These are phyloP conservation scores for Aschersonia sp. DNA, from an alignment of 2,329 filamentous ascomycete genomes.

Conservation along the genomic window DNA sequence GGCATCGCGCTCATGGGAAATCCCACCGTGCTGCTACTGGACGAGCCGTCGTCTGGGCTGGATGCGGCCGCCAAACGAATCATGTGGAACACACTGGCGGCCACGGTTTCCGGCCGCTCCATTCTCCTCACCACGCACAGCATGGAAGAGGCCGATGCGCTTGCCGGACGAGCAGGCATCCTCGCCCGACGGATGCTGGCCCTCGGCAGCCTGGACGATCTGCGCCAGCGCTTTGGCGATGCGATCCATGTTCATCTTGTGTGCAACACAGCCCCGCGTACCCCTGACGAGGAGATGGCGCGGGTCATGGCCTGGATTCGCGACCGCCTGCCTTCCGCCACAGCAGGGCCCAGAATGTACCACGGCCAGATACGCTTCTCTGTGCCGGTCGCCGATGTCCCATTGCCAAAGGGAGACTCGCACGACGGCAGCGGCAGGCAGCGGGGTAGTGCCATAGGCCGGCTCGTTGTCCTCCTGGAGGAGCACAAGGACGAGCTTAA, in stretches of 20 bases:
- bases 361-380: conserved; percentile 83
- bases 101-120: conserved; percentile 61
- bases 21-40: conserved; percentile 70
- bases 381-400: conserved; percentile 38
- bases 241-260: conserved; percentile 72
- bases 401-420: conserved; percentile 3
- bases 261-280: conserved; percentile 59
- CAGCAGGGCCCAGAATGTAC: conserved; percentile 59
- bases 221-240: conserved; percentile 64
- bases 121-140: conserved; percentile 82
- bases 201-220: conserved; percentile 57
- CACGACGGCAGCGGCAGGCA: conserved; percentile 1
- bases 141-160: conserved; percentile 89
- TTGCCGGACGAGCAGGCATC: conserved; percentile 74
- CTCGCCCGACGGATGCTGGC: conserved; percentile 78
- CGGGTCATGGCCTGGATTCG: conserved; percentile 51
- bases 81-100: conserved; percentile 78
- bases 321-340: conserved; percentile 44
- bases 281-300: conserved; percentile 51
- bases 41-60: conserved; percentile 79
- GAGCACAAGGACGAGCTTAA: conserved; percentile 52
- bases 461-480: conserved; percentile 60
- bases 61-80: conserved; percentile 82
- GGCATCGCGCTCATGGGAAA: conserved; percentile 91
- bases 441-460: conserved; percentile 40